These are phyloP conservation scores for Aspergillus piperis DNA, from an alignment of 2,329 filamentous ascomycete species.

Conservation along the genomic window DNA sequence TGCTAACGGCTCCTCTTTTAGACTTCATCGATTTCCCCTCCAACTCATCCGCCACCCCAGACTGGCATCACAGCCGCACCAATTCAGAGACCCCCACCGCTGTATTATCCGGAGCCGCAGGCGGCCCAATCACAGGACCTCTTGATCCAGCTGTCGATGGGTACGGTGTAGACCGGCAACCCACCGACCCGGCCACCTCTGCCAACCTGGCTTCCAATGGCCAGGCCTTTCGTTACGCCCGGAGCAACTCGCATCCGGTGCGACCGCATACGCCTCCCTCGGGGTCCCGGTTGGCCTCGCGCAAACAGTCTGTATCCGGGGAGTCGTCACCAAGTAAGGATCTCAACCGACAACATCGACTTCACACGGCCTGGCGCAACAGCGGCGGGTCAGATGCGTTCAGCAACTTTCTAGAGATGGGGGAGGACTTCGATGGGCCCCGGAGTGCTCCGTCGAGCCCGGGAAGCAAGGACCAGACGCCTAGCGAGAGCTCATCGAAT, in stretches of 20 bases:
- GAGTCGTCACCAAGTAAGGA: conserved; percentile 34
- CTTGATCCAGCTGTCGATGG: conserved; percentile 39
- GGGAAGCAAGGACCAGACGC: conserved; percentile 34
- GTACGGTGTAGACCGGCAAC: conserved; percentile 34
- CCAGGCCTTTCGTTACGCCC: conserved; percentile 46
- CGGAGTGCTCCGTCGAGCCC: conserved; percentile 32
- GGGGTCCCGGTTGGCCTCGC: conserved; percentile 37
- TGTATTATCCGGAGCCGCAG: conserved; percentile 53
- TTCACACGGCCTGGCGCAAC: conserved; percentile 41
- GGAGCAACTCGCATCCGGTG: conserved; percentile 51
- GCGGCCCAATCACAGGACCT: conserved; percentile 35
- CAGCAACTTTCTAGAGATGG: conserved; percentile 46
- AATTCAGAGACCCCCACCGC: conserved; percentile 66
- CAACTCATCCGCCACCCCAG: conserved; percentile 50
- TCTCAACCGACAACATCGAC: conserved; percentile 34
- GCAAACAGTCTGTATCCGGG: conserved; percentile 32
- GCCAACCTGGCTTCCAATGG: conserved; percentile 41
- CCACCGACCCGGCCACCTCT: conserved; percentile 32
- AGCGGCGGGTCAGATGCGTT: conserved; percentile 46
- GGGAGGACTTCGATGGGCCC: conserved; percentile 42
- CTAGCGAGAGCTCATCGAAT: conserved; percentile 33
- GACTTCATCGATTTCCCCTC: conserved; percentile 33
- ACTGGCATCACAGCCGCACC: conserved; percentile 66
- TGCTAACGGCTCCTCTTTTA: conserved; percentile 15
- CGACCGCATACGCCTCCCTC: conserved; percentile 50